Evolutionary conservation across 2,329 filamentous ascomycete species (phyloP).

Genomic region (Gyromitra esculenta): DNA sequence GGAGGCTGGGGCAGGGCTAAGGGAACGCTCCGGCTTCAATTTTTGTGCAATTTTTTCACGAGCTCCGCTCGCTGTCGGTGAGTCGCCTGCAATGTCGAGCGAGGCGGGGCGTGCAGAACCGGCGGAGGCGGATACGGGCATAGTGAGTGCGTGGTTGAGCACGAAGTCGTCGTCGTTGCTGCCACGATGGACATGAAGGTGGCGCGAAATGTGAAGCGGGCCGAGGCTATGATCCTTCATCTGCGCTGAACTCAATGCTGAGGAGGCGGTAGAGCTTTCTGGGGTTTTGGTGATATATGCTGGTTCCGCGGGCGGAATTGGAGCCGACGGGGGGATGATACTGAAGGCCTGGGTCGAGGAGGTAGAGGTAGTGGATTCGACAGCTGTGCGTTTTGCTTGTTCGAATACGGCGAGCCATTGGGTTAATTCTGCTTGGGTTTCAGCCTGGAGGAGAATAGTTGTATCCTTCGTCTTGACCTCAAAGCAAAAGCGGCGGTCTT

Average conservation of each 20-base stretch:
- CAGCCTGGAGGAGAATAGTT: constrained; percentile 87
- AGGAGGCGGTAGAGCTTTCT: constrained; percentile 42
- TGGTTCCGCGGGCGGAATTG: constrained; percentile 71
- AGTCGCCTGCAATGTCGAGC: constrained; percentile 27
- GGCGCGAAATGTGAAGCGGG: constrained; percentile 40
- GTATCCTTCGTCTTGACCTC: constrained; percentile 95
- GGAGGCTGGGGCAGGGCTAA: constrained; percentile 60
- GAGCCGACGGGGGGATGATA: constrained; percentile 85
- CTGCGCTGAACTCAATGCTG: constrained; percentile 27
- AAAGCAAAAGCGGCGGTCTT: constrained; percentile 95
- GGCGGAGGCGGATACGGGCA: constrained; percentile 62
- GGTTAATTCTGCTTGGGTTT: constrained; percentile 89
- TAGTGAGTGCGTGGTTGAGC: constrained; percentile 63
- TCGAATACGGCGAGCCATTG: constrained; percentile 96
- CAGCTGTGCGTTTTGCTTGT: constrained; percentile 87
- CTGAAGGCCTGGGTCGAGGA: constrained; percentile 81
- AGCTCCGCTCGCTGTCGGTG: constrained; percentile 69
- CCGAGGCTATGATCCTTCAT: constrained; percentile 43
- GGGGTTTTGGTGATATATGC: constrained; percentile 53
- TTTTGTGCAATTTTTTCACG: constrained; percentile 91
- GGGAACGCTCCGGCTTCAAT: constrained; percentile 70
- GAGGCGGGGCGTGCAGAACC: constrained; percentile 20
- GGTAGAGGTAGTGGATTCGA: constrained; percentile 70
- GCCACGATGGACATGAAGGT: constrained; percentile 39
- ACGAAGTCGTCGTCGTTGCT: constrained; percentile 36